phyloP scores from a whole-genome alignment of 495 filamentous ascomycete species.

The Neurospora terricola region DNA sequence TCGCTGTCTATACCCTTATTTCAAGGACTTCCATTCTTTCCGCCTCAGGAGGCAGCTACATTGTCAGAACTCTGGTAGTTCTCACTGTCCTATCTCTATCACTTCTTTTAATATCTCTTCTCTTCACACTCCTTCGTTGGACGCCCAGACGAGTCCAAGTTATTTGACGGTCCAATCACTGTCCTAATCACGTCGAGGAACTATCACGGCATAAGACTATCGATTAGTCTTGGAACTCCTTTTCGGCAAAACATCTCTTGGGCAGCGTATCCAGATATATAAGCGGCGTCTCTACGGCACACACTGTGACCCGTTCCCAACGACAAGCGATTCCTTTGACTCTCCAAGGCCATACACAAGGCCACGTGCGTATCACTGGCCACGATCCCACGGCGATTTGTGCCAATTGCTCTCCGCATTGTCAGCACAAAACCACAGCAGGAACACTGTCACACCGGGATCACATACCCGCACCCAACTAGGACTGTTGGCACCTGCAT shows the following conservation, averaged over 20 bases:
- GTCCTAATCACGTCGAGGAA: background rate
- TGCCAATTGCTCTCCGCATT: background rate
- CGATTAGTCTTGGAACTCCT: background rate
- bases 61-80: conserved; percentile 44
- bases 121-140: conserved; percentile 1
- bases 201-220: background rate
- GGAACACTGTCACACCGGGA: background rate
- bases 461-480: background rate
- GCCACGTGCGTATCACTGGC: background rate
- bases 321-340: background rate
- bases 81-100: conserved; percentile 22
- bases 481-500: background rate
- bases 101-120: conserved; percentile 9
- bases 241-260: background rate
- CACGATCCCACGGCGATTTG: background rate
- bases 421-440: background rate
- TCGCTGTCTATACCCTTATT: conserved; percentile 6
- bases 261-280: background rate
- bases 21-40: conserved; percentile 12
- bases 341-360: background rate
- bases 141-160: background rate
- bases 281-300: background rate
- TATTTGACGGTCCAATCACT: background rate
- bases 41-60: background rate
- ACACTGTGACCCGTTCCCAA: background rate